A percentile compares a stretch with the other conserved stretches of the same genome.
Evolutionary conservation across 192 early-diverging fungal species (phyloP).

Genomic region (Coemansia sp.): DNA sequence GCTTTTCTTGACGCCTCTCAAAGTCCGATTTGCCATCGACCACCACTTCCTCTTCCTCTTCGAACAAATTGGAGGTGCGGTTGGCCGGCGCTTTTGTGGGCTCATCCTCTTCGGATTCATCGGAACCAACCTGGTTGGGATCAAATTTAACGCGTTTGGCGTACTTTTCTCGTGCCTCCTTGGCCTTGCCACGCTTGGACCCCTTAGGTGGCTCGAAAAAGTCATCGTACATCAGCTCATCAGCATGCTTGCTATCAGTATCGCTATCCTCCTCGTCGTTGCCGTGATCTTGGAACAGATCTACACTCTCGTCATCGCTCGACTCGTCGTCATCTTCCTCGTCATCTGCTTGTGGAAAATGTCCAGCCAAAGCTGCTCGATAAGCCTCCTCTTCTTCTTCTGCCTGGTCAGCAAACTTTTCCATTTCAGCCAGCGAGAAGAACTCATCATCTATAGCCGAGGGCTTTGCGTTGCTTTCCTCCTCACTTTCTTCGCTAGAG

Average conservation of each 20-base stretch:
- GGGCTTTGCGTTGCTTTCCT: constrained; percentile 19
- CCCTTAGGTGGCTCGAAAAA: constrained; percentile 75
- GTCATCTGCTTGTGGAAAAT: constrained; percentile 55
- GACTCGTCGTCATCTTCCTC: constrained; percentile 59
- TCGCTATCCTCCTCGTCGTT: constrained; percentile 64
- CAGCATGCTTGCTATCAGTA: constrained; percentile 58
- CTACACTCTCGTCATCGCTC: constrained; percentile 54
- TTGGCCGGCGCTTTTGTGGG: constrained; percentile 16
- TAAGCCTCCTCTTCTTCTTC: constrained; percentile 53
- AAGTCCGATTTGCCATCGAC: constrained; percentile 63
- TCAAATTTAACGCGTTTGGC: constrained; percentile 52
- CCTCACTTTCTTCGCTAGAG: constrained; percentile 35
- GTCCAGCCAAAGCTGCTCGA: constrained; percentile 55
- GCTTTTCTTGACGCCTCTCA: constrained; percentile 70
- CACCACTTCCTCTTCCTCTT: constrained; percentile 9
- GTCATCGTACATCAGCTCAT: constrained; percentile 77
- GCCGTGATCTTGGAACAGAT: constrained; percentile 52
- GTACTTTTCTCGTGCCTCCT: constrained; percentile 33
- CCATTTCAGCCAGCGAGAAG: constrained; percentile 86
- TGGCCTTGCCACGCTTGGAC: constrained; percentile 48
- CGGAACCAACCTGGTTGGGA: constrained; percentile 25
- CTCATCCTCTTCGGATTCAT: constrained; percentile 41
- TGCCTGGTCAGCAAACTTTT: constrained; percentile 80
- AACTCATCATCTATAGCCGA: constrained; percentile 90
- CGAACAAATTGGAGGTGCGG: constrained; percentile 27